A percentile compares a stretch with the other conserved stretches of the same genome.
phyloP scores from a whole-genome alignment of 345 rosid species.

The Populus simonii region DNA sequence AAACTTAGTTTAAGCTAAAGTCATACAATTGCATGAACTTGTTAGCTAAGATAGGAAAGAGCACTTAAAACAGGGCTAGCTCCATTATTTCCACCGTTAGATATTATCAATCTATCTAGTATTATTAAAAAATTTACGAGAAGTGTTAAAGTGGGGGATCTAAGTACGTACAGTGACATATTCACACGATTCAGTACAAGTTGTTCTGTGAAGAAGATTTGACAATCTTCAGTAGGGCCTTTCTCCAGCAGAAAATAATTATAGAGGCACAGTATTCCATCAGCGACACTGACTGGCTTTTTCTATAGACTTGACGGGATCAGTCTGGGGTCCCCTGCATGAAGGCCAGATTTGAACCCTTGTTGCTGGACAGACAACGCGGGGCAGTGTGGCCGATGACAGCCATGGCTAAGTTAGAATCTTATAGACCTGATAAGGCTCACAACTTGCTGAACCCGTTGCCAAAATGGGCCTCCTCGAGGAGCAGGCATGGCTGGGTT shows the following conservation, averaged over 20 bases:
- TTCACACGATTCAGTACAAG: not conserved
- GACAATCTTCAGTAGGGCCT: constrained; percentile 2
- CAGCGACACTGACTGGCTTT: not conserved
- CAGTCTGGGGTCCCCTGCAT: not conserved
- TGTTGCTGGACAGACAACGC: not conserved
- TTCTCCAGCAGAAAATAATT: constrained; percentile 1
- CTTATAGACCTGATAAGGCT: not conserved
- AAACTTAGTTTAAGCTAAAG: not conserved
- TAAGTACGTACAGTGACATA: not conserved
- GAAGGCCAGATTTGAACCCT: not conserved
- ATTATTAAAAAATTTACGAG: not conserved
- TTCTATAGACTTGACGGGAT: not conserved
- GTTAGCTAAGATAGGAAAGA: not conserved
- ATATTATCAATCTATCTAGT: not conserved
- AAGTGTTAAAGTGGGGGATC: not conserved
- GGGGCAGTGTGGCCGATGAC: not conserved
- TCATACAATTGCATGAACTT: not conserved
- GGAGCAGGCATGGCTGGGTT: not conserved
- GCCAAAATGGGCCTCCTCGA: not conserved
- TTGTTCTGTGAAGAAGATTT: constrained; percentile 9
- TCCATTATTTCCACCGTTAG: not conserved
- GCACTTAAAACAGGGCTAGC: not conserved
- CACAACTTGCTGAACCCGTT: not conserved
- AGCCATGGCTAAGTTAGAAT: not conserved
- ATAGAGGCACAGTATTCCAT: not conserved